phyloP scores from a whole-genome alignment of 2,329 filamentous ascomycete species.

The Ilyonectria mors-panacis region DNA sequence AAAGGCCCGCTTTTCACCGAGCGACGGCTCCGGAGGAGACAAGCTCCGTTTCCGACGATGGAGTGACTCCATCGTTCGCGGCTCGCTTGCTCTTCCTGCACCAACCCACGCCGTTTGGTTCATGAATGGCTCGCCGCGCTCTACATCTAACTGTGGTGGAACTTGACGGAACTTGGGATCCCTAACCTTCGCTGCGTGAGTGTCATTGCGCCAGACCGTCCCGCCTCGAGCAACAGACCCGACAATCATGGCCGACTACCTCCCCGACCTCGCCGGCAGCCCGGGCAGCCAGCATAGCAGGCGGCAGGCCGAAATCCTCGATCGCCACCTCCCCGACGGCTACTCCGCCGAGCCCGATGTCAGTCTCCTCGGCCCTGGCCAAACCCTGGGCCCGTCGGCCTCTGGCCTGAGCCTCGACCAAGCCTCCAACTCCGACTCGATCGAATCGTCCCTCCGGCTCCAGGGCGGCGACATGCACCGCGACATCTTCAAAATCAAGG shows the following conservation, averaged over 20 bases:
- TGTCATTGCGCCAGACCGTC: not conserved
- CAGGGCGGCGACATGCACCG: constrained; percentile 86
- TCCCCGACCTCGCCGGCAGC: constrained; percentile 44
- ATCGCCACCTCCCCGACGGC: constrained; percentile 57
- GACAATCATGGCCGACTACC: constrained; percentile 48
- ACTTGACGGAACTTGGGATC: constrained; percentile 6
- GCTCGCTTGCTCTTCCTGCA: not conserved
- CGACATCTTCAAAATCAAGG: constrained; percentile 82
- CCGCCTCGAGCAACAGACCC: not conserved
- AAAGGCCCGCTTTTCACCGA: not conserved
- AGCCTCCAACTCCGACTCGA: constrained; percentile 56
- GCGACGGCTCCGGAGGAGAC: constrained; percentile 4
- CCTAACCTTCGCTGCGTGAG: not conserved
- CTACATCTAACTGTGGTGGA: constrained; percentile 4
- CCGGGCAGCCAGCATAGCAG: constrained; percentile 47
- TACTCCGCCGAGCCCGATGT: constrained; percentile 58
- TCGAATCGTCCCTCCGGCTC: constrained; percentile 76
- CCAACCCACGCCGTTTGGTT: not conserved
- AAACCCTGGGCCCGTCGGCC: constrained; percentile 32
- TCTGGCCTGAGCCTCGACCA: constrained; percentile 36
- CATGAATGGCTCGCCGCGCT: constrained; percentile 2
- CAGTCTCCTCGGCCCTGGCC: constrained; percentile 45
- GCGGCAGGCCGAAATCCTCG: constrained; percentile 55
- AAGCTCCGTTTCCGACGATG: constrained; percentile 9
- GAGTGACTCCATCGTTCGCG: not conserved